These are phyloP conservation scores for Linnemannia schmuckeri DNA, from an alignment of 192 early-diverging fungal species.

Conservation along the genomic window DNA sequence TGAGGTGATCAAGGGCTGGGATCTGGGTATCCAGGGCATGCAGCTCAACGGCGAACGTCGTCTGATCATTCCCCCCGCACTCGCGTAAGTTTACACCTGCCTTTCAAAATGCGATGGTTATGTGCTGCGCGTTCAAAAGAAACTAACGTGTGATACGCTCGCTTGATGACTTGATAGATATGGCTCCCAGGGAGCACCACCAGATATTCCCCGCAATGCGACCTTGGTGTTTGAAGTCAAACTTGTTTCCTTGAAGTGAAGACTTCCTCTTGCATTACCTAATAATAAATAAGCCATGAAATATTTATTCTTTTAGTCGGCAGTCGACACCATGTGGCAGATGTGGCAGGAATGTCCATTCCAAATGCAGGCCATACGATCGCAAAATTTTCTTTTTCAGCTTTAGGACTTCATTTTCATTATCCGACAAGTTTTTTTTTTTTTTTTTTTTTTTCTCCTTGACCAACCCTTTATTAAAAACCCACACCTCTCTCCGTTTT, in stretches of 20 bases:
- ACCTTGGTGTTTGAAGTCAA: conserved; percentile 88
- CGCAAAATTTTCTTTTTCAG: not conserved
- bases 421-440: not conserved
- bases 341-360: not conserved
- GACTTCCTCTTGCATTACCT: not conserved
- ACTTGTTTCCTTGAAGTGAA: conserved; percentile 38
- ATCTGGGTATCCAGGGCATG: conserved; percentile 89
- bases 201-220: conserved; percentile 87
- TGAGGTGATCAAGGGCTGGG: conserved; percentile 95
- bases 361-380: not conserved
- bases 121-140: conserved; percentile 31
- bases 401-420: too few species aligned
- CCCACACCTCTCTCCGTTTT: not conserved
- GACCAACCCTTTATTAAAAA: not conserved
- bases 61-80: conserved; percentile 85
- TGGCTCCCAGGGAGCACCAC: conserved; percentile 70
- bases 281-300: not conserved
- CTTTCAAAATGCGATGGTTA: too few species aligned
- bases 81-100: conserved; percentile 60
- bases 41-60: conserved; percentile 86
- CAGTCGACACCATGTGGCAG: not conserved
- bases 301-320: not conserved
- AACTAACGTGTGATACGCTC: conserved; percentile 35
- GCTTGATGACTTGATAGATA: conserved; percentile 19
- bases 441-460: not conserved